Percentiles rank a stretch among this genome's conserved stretches.
phyloP scores from a whole-genome alignment of 139 green algal genomes.

The Microglena sp. region DNA sequence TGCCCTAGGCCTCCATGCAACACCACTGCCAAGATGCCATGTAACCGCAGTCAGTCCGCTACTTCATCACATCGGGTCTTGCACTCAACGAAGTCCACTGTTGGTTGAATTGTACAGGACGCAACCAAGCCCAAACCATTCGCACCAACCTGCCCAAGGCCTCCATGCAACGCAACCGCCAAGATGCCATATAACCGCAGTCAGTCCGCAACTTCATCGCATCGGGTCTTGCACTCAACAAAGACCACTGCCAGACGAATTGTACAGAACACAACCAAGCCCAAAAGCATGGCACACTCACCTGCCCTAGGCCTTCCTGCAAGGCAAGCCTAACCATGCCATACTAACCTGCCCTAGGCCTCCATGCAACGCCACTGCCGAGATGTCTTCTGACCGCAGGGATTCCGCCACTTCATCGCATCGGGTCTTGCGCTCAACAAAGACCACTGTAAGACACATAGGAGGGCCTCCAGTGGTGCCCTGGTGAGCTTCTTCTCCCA shows the following conservation, averaged over 20 bases:
- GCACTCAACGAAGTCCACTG: constrained; percentile 82
- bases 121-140: too few species aligned
- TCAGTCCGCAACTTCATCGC: too few species aligned
- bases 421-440: constrained; percentile 74
- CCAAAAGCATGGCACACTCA: too few species aligned
- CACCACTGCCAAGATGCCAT: constrained; percentile 52
- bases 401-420: constrained; percentile 69
- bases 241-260: too few species aligned
- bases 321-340: too few species aligned
- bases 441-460: constrained; percentile 77
- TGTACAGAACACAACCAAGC: too few species aligned
- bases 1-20: constrained; percentile 72
- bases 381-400: constrained; percentile 51
- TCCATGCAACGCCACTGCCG: constrained; percentile 63
- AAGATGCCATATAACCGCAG: constrained; percentile 57
- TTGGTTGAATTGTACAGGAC: too few species aligned
- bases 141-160: constrained; percentile 49
- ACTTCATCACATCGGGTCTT: constrained; percentile 72
- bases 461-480: constrained; percentile 22
- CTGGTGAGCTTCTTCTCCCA: constrained; percentile 9
- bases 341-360: constrained; percentile 50
- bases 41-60: constrained; percentile 44
- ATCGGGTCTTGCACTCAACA: too few species aligned
- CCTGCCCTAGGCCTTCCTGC: too few species aligned
- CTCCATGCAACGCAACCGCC: constrained; percentile 66